Percentiles rank a stretch among this genome's conserved stretches.
These are phyloP conservation scores for Penicillium steckii DNA, from an alignment of 495 filamentous ascomycete genomes.

Conservation along the genomic window DNA sequence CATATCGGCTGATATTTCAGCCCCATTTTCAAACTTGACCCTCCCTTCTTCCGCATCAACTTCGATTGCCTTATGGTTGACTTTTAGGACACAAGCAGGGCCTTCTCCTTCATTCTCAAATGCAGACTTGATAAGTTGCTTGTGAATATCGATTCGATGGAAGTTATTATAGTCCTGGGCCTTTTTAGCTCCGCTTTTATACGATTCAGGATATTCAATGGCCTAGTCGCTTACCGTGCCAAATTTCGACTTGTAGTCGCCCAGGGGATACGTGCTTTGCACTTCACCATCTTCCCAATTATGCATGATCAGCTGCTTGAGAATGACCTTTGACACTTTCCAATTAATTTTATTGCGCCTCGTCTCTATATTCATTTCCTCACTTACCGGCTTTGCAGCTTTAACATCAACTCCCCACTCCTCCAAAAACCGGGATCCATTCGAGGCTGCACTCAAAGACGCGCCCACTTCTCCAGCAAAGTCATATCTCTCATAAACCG, in stretches of 20 bases:
- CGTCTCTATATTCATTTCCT: not conserved
- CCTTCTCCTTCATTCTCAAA: conserved; percentile 24
- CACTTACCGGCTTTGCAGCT: conserved; percentile 24
- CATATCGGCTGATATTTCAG: conserved; percentile 16
- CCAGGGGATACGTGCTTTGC: conserved; percentile 24
- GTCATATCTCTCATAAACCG: conserved; percentile 36
- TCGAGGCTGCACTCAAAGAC: conserved; percentile 26
- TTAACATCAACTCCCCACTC: conserved; percentile 30
- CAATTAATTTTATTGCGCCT: not conserved
- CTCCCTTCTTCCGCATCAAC: conserved; percentile 19
- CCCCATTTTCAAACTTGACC: conserved; percentile 24
- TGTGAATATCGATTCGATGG: conserved; percentile 32
- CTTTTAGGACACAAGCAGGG: conserved; percentile 14
- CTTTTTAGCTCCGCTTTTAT: not conserved
- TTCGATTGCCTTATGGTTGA: conserved; percentile 23
- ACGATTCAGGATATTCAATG: not conserved
- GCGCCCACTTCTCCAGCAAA: conserved; percentile 31
- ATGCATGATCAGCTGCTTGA: conserved; percentile 33
- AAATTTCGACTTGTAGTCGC: conserved; percentile 30
- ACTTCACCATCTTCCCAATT: conserved; percentile 26
- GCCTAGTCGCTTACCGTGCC: conserved; percentile 15
- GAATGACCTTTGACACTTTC: conserved; percentile 20
- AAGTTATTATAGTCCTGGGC: conserved; percentile 33
- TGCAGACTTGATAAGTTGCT: conserved; percentile 25
- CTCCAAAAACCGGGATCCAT: conserved; percentile 26